These are phyloP conservation scores for Cyphellophora europaea DNA, from an alignment of 2,329 filamentous ascomycete genomes.

Conservation along the genomic window DNA sequence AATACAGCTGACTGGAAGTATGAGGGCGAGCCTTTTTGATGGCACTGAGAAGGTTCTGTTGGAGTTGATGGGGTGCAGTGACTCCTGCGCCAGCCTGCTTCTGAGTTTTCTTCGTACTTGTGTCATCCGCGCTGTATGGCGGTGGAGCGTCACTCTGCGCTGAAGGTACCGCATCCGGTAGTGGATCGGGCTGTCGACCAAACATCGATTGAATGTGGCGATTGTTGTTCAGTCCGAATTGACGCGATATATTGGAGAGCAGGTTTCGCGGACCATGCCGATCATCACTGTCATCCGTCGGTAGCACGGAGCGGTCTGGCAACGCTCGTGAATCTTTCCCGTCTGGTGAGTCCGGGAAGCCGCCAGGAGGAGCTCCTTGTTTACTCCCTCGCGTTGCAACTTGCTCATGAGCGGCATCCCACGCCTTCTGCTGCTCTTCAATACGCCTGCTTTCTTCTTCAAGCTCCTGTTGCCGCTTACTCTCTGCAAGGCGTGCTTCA, in stretches of 20 bases:
- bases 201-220: constrained; percentile 25
- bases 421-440: constrained; percentile 47
- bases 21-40: constrained; percentile 70
- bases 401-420: constrained; percentile 33
- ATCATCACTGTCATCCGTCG: constrained; percentile 14
- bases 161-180: not conserved
- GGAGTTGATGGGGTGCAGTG: constrained; percentile 33
- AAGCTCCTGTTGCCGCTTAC: constrained; percentile 63
- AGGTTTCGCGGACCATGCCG: constrained; percentile 45
- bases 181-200: constrained; percentile 16
- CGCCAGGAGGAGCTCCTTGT: constrained; percentile 56
- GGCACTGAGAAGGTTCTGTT: constrained; percentile 56
- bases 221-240: constrained; percentile 51
- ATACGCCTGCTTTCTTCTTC: constrained; percentile 64
- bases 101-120: constrained; percentile 17
- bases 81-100: constrained; percentile 20
- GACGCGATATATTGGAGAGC: constrained; percentile 59
- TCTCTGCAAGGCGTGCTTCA: constrained; percentile 79
- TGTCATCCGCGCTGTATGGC: constrained; percentile 28
- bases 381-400: constrained; percentile 20
- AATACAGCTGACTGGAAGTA: constrained; percentile 64
- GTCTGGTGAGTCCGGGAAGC: constrained; percentile 57
- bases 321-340: constrained; percentile 20
- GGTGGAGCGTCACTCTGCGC: constrained; percentile 25
- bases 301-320: constrained; percentile 2